Evolutionary conservation across 2,329 filamentous ascomycete species (phyloP), one percentile per base, ranked within the genome.

Genomic region (Cladosporium colombiae): DNA sequence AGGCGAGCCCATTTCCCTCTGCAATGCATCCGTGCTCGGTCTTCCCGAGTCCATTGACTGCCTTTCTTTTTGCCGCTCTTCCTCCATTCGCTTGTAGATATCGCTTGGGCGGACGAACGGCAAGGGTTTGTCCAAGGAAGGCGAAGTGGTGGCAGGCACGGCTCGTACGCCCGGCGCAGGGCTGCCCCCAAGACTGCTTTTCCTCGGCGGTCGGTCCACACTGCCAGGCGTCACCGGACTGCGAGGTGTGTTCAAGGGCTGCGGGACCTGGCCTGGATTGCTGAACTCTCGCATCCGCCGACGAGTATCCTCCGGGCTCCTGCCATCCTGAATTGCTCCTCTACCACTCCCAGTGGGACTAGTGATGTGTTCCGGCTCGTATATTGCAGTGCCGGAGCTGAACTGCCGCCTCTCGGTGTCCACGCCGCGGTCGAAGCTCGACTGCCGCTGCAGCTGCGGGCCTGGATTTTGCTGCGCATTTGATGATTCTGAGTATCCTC

Each of bases 91-190:
- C 73, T 86, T 89, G 75, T 94, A 93, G 50, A 93, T 89, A 70
- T 96, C 91, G 14, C 89, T 86, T 1, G 92, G 91, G 44, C 90
- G 84, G 65, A 92, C 83, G 70, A 94, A 88, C 0, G 88, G 84
- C 23, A 86, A 78, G 0, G 86, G 75, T 70, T 88, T 88, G 59
- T 79, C 74, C 44, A 82, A 70, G 29, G 78, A 78, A 66, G 66
- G 49, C 21, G 58, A 66, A 31, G 62, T 69, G 3, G 49, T 40
- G 10, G 60, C 60, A 27, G 60, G 60, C 3, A 27, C 44, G 73
- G 56, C 71, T 70, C 65, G 50, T n/a, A 61, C 56, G 21, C 67
- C 67, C 5, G 65, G 53, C 18, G 77, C 74, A n/a, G 74, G 70
- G 27, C 77, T 78, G 16, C 77, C 77, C 65, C 82, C 81, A 71